phyloP scores from a whole-genome alignment of 306 rosid species.

The Vigna hirtella region DNA sequence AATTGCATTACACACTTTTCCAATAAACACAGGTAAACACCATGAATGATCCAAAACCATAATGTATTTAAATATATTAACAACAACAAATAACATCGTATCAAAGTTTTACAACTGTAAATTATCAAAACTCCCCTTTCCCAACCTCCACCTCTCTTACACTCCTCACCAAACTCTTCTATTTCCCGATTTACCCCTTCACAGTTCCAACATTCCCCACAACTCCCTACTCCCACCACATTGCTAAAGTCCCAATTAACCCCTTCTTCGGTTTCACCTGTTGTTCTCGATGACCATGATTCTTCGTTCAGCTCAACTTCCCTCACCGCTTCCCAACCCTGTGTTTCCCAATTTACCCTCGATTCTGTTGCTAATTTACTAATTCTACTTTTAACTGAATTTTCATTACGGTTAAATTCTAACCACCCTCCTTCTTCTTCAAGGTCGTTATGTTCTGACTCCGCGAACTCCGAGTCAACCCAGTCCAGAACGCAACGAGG shows the following conservation, averaged over 20 bases:
- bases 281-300: not conserved
- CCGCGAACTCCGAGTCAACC: constrained; percentile 56
- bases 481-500: constrained; percentile 90
- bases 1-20: no score
- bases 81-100: constrained; percentile 24
- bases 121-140: constrained; percentile 15
- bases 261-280: constrained; percentile 32
- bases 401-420: not conserved
- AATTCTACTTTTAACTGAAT: constrained; percentile 50
- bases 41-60: constrained; percentile 4
- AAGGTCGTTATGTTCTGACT: constrained; percentile 36
- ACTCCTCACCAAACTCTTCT: constrained; percentile 29
- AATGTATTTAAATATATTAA: constrained; percentile 37
- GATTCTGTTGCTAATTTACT: constrained; percentile 55
- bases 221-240: constrained; percentile 14
- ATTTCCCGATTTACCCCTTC: constrained; percentile 50
- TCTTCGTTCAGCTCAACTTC: constrained; percentile 29
- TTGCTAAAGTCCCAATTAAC: constrained; percentile 20
- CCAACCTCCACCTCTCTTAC: constrained; percentile 42
- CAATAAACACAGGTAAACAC: not conserved
- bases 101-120: constrained; percentile 36
- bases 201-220: constrained; percentile 47
- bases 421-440: constrained; percentile 27
- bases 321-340: constrained; percentile 76
- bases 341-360: constrained; percentile 77